Evolutionary conservation across 2,329 filamentous ascomycete genomes (phyloP).

Genomic region (Aspergillus aculeatus): DNA sequence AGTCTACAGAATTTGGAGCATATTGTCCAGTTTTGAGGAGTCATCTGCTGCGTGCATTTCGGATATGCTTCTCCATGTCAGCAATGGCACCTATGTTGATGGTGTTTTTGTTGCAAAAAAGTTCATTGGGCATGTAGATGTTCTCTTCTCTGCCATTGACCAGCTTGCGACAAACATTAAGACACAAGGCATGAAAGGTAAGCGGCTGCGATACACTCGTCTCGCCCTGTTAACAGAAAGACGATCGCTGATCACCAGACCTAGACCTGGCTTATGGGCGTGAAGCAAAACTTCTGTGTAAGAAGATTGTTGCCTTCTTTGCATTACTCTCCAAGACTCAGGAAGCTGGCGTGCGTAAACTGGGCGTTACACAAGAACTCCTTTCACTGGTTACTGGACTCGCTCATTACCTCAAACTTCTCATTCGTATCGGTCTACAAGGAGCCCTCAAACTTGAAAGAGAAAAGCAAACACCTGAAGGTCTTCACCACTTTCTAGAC

Average conservation of each 20-base stretch:
- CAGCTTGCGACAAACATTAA: conserved; percentile 74
- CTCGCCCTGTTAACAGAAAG: conserved; percentile 9
- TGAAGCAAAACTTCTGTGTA: conserved; percentile 98
- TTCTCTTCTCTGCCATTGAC: conserved; percentile 86
- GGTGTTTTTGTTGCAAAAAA: conserved; percentile 91
- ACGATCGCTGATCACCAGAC: conserved; percentile 15
- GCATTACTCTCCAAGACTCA: conserved; percentile 91
- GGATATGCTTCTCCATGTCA: conserved; percentile 97
- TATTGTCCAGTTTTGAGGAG: conserved; percentile 93
- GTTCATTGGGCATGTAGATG: conserved; percentile 94
- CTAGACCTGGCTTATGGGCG: conserved; percentile 83
- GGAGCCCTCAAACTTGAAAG: conserved; percentile 88
- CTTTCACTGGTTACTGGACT: conserved; percentile 94
- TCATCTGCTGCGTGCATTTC: conserved; percentile 97
- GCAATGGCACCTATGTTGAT: conserved; percentile 94
- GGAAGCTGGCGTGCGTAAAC: conserved; percentile 81
- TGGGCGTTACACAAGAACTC: conserved; percentile 96
- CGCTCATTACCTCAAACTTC: conserved; percentile 93
- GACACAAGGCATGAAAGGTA: conserved; percentile 71
- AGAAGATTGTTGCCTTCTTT: conserved; percentile 98
- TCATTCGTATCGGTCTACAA: conserved; percentile 95
- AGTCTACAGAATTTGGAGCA: conserved; percentile 97
- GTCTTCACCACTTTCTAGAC: conserved; percentile 77
- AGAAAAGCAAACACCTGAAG: conserved; percentile 71
- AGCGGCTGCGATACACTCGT: conserved; percentile 22